Percentiles rank a stretch among this genome's conserved stretches.
phyloP scores from a whole-genome alignment of 106 monocot genomes.

The Dendrobium nobile region DNA sequence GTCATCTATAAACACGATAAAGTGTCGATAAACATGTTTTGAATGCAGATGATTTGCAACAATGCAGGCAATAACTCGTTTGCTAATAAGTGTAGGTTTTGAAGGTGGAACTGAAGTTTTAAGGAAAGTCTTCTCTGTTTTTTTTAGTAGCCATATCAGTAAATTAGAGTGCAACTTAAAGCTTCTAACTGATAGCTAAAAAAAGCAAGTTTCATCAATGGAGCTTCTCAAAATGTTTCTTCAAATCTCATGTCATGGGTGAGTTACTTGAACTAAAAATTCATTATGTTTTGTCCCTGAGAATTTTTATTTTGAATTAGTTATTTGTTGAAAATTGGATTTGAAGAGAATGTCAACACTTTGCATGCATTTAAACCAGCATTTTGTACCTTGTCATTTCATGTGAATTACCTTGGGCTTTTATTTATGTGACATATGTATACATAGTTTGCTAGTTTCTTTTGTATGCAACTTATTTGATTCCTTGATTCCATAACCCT shows the following conservation, averaged over 20 bases:
- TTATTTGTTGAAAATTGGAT: not conserved
- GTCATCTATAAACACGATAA: no score
- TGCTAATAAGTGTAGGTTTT: slow-evolving; percentile 44
- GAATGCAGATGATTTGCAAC: no score
- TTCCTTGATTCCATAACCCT: not conserved
- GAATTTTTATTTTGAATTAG: not conserved
- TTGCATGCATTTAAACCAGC: not conserved
- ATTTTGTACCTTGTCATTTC: not conserved
- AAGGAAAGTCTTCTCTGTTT: slow-evolving; percentile 62
- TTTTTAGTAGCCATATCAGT: slow-evolving; percentile 47
- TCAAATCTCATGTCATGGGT: slow-evolving; percentile 59
- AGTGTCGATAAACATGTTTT: no score
- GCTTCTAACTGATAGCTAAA: slow-evolving; percentile 76
- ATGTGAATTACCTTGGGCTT: not conserved
- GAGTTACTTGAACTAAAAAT: slow-evolving; percentile 6
- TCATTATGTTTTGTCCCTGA: not conserved
- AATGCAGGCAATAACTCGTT: slow-evolving; percentile 49
- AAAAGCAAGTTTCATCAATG: slow-evolving; percentile 64
- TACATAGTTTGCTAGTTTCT: not conserved
- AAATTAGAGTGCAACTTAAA: slow-evolving; percentile 73
- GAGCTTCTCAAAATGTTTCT: slow-evolving; percentile 95
- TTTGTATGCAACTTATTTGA: not conserved
- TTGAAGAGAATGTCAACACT: not conserved
- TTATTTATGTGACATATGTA: not conserved
- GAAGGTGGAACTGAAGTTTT: slow-evolving; percentile 57